Evolutionary conservation across 1,139 yeast species (phyloP).

Genomic region (Candida dubliniensis): DNA sequence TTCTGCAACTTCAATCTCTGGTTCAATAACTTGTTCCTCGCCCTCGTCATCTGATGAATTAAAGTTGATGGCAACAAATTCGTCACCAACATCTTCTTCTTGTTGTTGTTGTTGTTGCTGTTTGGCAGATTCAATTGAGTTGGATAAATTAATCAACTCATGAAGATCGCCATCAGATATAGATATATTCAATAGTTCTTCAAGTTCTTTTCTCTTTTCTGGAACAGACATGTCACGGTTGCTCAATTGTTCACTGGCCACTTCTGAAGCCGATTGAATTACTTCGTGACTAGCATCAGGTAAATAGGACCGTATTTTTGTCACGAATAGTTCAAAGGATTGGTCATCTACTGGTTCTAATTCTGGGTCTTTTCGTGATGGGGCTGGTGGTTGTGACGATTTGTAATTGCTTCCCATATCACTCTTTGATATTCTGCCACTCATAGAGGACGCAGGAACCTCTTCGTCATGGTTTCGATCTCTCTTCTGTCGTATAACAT

Average conservation of each 20-base stretch:
- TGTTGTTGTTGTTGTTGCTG: slow-evolving; percentile 30
- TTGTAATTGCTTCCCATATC: slow-evolving; percentile 63
- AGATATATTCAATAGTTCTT: slow-evolving; percentile 44
- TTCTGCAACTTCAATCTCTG: slow-evolving; percentile 16
- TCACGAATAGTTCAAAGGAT: slow-evolving; percentile 30
- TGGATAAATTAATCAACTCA: slow-evolving; percentile 50
- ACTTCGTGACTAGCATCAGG: slow-evolving; percentile 45
- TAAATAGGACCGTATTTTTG: slow-evolving; percentile 26
- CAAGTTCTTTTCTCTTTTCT: slow-evolving; percentile 36
- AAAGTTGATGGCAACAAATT: slow-evolving; percentile 12
- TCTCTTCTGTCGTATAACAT: slow-evolving; percentile 60
- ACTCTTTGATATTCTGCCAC: slow-evolving; percentile 59
- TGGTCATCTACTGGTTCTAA: slow-evolving; percentile 22
- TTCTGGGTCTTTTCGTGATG: neutral
- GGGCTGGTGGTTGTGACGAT: slow-evolving; percentile 5
- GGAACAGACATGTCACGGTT: slow-evolving; percentile 32
- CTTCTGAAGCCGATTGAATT: slow-evolving; percentile 64
- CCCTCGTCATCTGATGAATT: slow-evolving; percentile 15
- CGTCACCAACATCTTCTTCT: slow-evolving; percentile 21
- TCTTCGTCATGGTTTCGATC: slow-evolving; percentile 42
- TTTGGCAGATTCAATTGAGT: slow-evolving; percentile 41
- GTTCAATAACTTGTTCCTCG: slow-evolving; percentile 23
- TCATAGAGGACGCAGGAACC: slow-evolving; percentile 69
- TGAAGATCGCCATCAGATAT: slow-evolving; percentile 52
- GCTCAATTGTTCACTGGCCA: slow-evolving; percentile 60